These are phyloP conservation scores for Avena eriantha DNA, from an alignment of 176 grass and related monocot species.

Conservation along the genomic window DNA sequence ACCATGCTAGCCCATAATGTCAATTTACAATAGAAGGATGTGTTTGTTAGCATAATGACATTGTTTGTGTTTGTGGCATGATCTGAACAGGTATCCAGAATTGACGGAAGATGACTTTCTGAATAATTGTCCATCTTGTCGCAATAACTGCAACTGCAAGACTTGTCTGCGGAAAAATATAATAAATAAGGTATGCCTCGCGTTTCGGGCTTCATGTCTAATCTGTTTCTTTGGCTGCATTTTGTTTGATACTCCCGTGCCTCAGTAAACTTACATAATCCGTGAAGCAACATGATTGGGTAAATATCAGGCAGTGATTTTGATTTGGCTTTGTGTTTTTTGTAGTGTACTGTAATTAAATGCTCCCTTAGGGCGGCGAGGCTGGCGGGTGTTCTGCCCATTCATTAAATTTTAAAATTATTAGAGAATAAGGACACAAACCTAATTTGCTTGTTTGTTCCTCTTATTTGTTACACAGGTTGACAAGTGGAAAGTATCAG, in stretches of 20 bases:
- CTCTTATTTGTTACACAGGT: slow-evolving; percentile 15
- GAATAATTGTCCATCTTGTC: slow-evolving; percentile 51
- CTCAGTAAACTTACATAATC: background rate
- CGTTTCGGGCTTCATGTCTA: background rate
- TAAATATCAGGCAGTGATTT: background rate
- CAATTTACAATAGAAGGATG: background rate
- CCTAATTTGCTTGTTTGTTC: background rate
- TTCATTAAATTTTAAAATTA: background rate
- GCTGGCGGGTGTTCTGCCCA: background rate
- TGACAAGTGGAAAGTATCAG: background rate
- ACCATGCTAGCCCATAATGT: background rate
- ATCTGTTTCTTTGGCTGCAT: background rate
- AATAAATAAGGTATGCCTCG: background rate
- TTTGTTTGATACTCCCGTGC: background rate
- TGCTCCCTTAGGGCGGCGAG: background rate
- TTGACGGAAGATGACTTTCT: slow-evolving; percentile 59
- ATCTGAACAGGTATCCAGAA: slow-evolving; percentile 61
- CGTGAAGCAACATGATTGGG: background rate
- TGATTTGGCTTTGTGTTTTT: background rate
- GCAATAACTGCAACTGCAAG: slow-evolving; percentile 64
- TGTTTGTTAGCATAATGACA: background rate
- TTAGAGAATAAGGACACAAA: background rate
- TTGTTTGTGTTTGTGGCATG: slow-evolving; percentile 6
- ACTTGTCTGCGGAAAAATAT: slow-evolving; percentile 41
- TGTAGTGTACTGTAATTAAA: background rate